Evolutionary conservation across 345 rosid genomes (phyloP).

Genomic region (Iberis pinnata): DNA sequence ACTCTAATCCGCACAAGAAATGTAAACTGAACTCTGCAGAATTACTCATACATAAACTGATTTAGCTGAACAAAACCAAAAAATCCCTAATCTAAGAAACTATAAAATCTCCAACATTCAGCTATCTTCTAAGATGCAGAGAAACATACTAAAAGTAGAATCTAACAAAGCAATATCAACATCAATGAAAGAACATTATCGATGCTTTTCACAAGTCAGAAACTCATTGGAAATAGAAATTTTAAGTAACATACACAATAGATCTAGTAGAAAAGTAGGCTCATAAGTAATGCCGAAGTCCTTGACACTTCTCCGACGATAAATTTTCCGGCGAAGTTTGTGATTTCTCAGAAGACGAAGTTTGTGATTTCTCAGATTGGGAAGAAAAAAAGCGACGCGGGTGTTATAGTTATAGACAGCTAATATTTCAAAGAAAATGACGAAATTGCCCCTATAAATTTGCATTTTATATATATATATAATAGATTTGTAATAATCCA

Average conservation of each 20-base stretch:
- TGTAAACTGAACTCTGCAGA: not conserved
- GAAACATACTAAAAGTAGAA: not conserved
- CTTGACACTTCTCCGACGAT: slow-evolving; percentile 10
- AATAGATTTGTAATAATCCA: too few relatives aligned
- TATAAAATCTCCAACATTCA: slow-evolving; percentile 3
- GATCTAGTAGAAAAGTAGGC: slow-evolving; percentile 17
- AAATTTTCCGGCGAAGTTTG: not conserved
- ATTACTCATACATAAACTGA: not conserved
- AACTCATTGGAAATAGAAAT: slow-evolving; percentile 13
- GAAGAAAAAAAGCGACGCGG: slow-evolving; percentile 25
- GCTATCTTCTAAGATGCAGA: slow-evolving; percentile 6
- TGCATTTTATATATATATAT: too few relatives aligned
- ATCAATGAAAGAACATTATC: not conserved
- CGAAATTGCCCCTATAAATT: slow-evolving; percentile 13
- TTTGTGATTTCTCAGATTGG: slow-evolving; percentile 27
- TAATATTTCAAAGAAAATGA: slow-evolving; percentile 5
- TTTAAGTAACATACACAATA: slow-evolving; percentile 6
- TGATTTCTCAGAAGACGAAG: slow-evolving; percentile 7
- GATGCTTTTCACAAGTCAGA: not conserved
- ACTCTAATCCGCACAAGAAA: not conserved
- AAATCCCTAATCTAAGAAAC: slow-evolving; percentile 23
- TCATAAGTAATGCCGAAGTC: slow-evolving; percentile 7
- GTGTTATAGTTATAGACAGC: slow-evolving; percentile 13
- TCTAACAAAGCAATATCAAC: not conserved
- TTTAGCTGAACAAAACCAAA: not conserved